Base-by-base conservation (phyloP, 768 basidiomycete species). In the Termitomyces sp. region DNA sequence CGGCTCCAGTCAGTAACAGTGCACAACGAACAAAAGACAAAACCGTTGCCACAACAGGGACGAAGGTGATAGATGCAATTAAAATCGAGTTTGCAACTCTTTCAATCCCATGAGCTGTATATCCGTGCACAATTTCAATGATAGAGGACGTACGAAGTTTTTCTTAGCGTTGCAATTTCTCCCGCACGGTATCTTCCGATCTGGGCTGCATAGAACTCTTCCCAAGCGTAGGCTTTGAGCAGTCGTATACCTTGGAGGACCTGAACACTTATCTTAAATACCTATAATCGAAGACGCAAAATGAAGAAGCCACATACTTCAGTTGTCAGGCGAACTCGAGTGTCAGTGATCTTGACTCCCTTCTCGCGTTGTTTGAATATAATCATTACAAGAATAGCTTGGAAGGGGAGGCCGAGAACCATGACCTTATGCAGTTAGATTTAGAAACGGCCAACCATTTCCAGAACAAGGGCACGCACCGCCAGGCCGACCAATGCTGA, bases 401-500 rank as follows among this genome's bases (percentile, higher is more conserved):
- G 86, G 3, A 87, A 60, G 0, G 88, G 87, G 61, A 86, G 80
- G 5, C 82, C 82, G 8, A 86, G 57, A 3, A 87, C 56, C 20
- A 88, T 73, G 30, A 84, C 74, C 74, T 43, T 81, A 63, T 16
- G 12, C 8, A 14, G 30, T 40, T 5, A 12, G 5, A 10, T 13
- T 51, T 4, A 50, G 28, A n/a, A 20, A 55, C 0, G 46, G 50
- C 57, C 49, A 30, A 28, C 55, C 53, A 32, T 53, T 30, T 9
- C 55, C 20, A 10, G 35, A 26, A 69, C 16, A 26, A 36, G 23
- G 18, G 54, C 54, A 65, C 70, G 64, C 70, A 71, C 81, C 55
- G 69, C 82, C 14, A 87, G 70, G 0, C 85, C 87, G 23, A 88
- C 87, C 14, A 91, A 77, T 0, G 87, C 87, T 1, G 87, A 88